Evolutionary conservation across 2,329 filamentous ascomycete genomes (phyloP), one percentile per base, ranked within the genome.

Genomic region (Ophiocordyceps camponoti-leonardi): DNA sequence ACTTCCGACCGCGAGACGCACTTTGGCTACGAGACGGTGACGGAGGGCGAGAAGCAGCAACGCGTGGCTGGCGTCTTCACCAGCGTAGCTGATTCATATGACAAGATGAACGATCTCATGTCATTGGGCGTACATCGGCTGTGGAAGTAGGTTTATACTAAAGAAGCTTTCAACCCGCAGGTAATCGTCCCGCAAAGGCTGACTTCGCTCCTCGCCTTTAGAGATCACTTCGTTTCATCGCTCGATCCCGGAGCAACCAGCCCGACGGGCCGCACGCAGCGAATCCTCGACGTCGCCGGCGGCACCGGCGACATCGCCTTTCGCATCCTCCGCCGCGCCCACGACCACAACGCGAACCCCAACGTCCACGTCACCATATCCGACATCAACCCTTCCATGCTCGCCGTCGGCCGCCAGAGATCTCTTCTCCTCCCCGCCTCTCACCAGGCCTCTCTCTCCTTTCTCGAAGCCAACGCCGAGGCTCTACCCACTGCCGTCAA

Each of bases 41-140:
- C 83, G 16, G 85, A 93, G 60, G 71, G 77, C 11, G 72, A 92
- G 61, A 95, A 95, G 65, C 68, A 66, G 41, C 57, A 71, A 52
- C 62, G 67, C 72, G 88, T 95, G 39, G 83, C 83, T 49, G 79
- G 77, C 40, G 92, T 98, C 48, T 98, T 98, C 68, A 90, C 86
- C 63, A 95, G 83, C 53, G 92, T 98, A 39, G 92, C 92, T 53
- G 80, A 85, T 50, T 86, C 83, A 18, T 98, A 98, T 67, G 92
- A 98, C 64, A 83, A 81, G 50, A 98, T 98, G 92, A 98, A 98
- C 67, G 92, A 98, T 63, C 75, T 96, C 53, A 98, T 98, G 92
- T 96, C 92, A 8, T 77, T 98, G 43, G 92, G 92, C 46, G 88
- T 94, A 66, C 92, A 98, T 64, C 83, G 92, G 41, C 69, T 98